Evolutionary conservation across 768 basidiomycete species (phyloP), one percentile per base, ranked within the genome.

Genomic region (Mycena rebaudengoi): DNA sequence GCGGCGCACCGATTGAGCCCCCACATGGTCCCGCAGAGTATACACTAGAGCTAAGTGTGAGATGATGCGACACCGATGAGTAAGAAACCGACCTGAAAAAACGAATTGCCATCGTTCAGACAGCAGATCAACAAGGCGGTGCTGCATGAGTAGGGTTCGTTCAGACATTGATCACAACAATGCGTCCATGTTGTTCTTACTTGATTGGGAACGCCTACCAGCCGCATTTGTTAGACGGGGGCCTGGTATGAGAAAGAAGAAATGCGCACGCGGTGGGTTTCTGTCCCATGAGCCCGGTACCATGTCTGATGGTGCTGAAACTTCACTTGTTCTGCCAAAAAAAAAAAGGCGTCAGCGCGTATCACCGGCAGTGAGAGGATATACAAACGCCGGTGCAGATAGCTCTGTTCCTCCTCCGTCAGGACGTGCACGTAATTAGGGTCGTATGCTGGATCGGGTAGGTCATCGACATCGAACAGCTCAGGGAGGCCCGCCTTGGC

Each of bases 271-370:
- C 89, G 76, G 69, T 91, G 94, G 0, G 94, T 94, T 61, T 88
- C 88, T 13, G 92, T 94, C 20, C 91, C 91, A 74, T 96, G 94
- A 7, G 94, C 86, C 52, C 91, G 80, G 76, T 95, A 96, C 94
- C 93, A 96, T 1, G 92, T 94, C 76, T 93, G 88, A 40, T 85
- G 85, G 64, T 87, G 80, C 68, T 85, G 83, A 62, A 92, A 91
- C 73, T 89, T 86, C 49, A 81, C 76, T 80, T 92, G 91, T 64
- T 90, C 90, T 91, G 39, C 2, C 32, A 20, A 18, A 30, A 29
- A 39, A 26, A 61, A 57, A 52, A 26, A 28, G 37, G n/a, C n/a
- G 25, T 60, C 33, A 28, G 37, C 64, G 11, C 13, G 41, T 23
- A 46, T 30, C 40, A 32, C 35, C 11, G n/a, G 23, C 21, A 21